Base-by-base conservation (phyloP, 2,329 filamentous ascomycete genomes). In the Verticillium longisporum region DNA sequence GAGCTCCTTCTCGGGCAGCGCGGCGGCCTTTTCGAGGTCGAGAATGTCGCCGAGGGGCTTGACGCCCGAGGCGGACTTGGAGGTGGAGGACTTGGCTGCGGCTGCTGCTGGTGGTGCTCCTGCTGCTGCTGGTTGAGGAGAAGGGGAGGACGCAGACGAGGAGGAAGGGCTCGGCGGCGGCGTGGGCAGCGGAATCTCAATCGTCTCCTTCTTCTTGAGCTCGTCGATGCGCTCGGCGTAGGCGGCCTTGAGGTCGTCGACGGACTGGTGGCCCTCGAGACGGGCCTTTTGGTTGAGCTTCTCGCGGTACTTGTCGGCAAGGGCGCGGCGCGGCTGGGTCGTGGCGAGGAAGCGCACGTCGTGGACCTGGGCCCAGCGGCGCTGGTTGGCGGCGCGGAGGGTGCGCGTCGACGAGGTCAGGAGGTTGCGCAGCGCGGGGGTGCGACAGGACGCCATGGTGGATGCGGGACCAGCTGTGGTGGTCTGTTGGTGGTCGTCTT, bases 261-360 rank as follows among this genome's bases (percentile, higher is more conserved):
- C 84, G 72, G 89, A 85, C 65, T 81, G 80, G 61, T 83, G 77
- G n/a, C 90, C 88, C 72, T 90, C 82, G 76, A 88, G 77, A 71
- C 86, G 86, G 11, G 92, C 94, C 76, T 96, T 97, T 66, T 83
- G 79, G 66, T 90, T 84, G 64, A 99, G 88, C 79, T 97, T 97
- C 61, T 88, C 84, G 68, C 85, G 86, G 79, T 99, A 99, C 75
- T 91, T 96, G 66, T 96, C 92, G 65, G 91, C 73, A 45, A 97
- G 80, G 68, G 83, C 82, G 61, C 85, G 83, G 56, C 88, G 82
- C 61, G 85, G 79, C 61, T 85, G 85, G 64, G 92, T 90, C 15
- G 92, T 95, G 63, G 89, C 89, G 55, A 97, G 84, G 80, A 94
- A 96, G 66, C 93, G 91, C 56, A 96, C 88, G 75, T 97, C 91